Percentiles rank a stretch among this genome's conserved stretches.
Conservation (phyloP, 139 green algal species). For the Chlamydomonas schloesseri region DNA sequence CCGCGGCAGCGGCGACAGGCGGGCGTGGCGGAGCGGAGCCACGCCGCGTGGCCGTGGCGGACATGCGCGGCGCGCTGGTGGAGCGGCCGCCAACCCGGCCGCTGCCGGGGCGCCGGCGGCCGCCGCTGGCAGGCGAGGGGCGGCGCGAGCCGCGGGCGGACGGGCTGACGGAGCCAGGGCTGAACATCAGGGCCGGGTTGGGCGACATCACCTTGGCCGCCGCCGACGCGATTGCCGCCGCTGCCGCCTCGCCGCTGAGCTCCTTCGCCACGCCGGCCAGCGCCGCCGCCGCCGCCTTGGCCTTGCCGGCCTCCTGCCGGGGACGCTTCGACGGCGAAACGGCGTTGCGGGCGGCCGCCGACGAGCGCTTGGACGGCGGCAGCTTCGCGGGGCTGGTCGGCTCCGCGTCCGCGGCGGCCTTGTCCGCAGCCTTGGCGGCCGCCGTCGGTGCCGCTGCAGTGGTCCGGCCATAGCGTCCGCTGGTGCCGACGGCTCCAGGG, state of each 20-base stretch:
- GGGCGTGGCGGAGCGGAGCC: too few relatives aligned
- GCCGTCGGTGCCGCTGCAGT: background rate
- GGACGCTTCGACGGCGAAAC: constrained; percentile 12
- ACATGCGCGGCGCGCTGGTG: too few relatives aligned
- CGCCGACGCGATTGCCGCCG: background rate
- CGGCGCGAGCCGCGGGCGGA: background rate
- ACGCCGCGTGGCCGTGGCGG: too few relatives aligned
- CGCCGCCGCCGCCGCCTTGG: too few relatives aligned
- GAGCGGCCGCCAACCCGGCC: too few relatives aligned
- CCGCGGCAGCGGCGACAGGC: too few relatives aligned
- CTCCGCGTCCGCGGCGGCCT: background rate
- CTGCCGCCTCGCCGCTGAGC: background rate
- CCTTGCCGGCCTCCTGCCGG: background rate
- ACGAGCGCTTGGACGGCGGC: constrained; percentile 17
- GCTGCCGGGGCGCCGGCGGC: too few relatives aligned
- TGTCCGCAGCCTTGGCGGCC: background rate
- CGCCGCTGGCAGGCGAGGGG: too few relatives aligned
- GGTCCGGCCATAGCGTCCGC: background rate
- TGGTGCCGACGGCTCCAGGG: background rate
- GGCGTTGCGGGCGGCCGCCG: background rate
- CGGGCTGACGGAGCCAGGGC: background rate
- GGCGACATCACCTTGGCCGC: background rate
- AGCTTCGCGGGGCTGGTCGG: constrained; percentile 10
- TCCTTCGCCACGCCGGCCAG: too few relatives aligned
- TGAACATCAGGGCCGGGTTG: background rate